Evolutionary conservation across 1,284 basidiomycete species (phyloP), one percentile per base, ranked within the genome.

Genomic region (Melampsora larici-populina): DNA sequence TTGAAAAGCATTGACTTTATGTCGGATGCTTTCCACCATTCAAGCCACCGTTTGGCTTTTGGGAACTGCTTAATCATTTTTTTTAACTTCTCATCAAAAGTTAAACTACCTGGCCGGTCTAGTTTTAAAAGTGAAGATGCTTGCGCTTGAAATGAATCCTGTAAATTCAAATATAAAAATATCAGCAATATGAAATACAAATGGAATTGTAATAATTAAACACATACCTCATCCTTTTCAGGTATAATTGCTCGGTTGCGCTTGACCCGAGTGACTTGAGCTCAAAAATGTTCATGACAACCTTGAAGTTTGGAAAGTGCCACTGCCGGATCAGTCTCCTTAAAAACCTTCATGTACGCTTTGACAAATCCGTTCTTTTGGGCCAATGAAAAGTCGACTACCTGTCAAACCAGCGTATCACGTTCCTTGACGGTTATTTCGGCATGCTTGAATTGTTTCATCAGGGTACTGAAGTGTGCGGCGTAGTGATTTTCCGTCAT

Each of bases 341-440:
- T 1, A 58, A 70, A 70, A 3, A 70, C 48, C 18, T 70, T 26
- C 26, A 70, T 70, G 64, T 66, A 66, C 4, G 24, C 64, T 4
- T 26, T 1, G 36, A n/a, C n/a, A n/a, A n/a, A n/a, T n/a, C n/a
- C n/a, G n/a, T n/a, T n/a, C n/a, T n/a, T n/a, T n/a, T n/a, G n/a
- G n/a, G n/a, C n/a, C n/a, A n/a, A n/a, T 18, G 68, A 70, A n/a
- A 70, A 70, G 21, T 70, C 68, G 0, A 70, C 68, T 21, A 70
- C 31, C 24, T 70, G 49, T 0, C 49, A 48, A 1, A n/a, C 68
- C n/a, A n/a, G n/a, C n/a, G n/a, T n/a, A n/a, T n/a, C n/a, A n/a
- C n/a, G n/a, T n/a, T n/a, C n/a, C n/a, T n/a, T n/a, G n/a, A n/a
- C n/a, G n/a, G n/a, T n/a, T n/a, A n/a, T n/a, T n/a, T n/a, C n/a